Conservation (phyloP, 768 basidiomycete species). For the Tubosaeta sp. region DNA sequence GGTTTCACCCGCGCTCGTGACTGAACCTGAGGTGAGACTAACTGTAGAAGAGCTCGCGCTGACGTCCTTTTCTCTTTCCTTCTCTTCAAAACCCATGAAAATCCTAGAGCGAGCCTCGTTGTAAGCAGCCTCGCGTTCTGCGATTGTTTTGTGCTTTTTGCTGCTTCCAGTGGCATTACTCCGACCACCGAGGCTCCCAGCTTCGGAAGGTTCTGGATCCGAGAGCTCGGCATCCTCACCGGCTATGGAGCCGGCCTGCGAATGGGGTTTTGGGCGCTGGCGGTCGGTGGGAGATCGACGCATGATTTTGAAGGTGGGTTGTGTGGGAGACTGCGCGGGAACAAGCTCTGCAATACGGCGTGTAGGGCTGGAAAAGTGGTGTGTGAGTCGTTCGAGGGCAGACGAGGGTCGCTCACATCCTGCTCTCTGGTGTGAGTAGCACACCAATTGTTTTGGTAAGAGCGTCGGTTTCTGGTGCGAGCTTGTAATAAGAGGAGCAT, state of each 20-base stretch:
- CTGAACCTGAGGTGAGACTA: conserved; percentile 66
- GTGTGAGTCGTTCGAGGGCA: conserved; percentile 9
- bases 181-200: conserved; percentile 70
- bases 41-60: conserved; percentile 75
- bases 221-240: conserved; percentile 77
- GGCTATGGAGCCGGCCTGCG: conserved; percentile 67
- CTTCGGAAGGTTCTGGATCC: conserved; percentile 75
- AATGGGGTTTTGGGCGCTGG: conserved; percentile 52
- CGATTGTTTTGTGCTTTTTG: conserved; percentile 75
- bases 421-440: conserved; percentile 55
- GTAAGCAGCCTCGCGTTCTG: conserved; percentile 87
- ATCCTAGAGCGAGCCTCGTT: conserved; percentile 82
- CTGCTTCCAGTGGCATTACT: conserved; percentile 58
- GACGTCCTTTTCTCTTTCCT: conserved; percentile 62
- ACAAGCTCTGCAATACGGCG: conserved; percentile 74
- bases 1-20: conserved; percentile 49
- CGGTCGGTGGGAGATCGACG: conserved; percentile 57
- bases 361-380: conserved; percentile 46
- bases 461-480: conserved; percentile 66
- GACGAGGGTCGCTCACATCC: conserved; percentile 54
- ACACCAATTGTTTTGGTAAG: conserved; percentile 61
- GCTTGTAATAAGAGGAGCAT: conserved; percentile 76
- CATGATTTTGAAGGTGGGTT: conserved; percentile 89
- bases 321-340: conserved; percentile 62
- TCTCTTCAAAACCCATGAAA: conserved; percentile 79